phyloP scores from a whole-genome alignment of 2,329 filamentous ascomycete species.

The Exophiala xenobiotica region DNA sequence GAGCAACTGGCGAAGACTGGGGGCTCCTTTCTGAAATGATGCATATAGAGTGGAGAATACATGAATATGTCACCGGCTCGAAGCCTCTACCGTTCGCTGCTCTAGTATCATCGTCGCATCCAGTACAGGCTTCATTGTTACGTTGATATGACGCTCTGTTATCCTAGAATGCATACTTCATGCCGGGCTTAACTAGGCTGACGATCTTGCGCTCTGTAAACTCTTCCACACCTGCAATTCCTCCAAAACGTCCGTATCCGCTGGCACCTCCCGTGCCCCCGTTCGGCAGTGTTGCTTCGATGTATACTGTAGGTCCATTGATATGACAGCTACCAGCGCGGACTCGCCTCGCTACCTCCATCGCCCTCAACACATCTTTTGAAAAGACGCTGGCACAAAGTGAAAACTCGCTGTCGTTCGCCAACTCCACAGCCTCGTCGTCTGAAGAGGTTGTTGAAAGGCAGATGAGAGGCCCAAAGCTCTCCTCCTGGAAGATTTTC shows the following conservation, averaged over 20 bases:
- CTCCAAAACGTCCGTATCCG: constrained; percentile 1
- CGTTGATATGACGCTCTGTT: no score
- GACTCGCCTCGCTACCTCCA: constrained; percentile 2
- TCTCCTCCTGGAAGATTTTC: constrained; percentile 72
- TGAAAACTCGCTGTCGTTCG: constrained; percentile 71
- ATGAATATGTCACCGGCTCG: no score
- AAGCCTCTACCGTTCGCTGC: no score
- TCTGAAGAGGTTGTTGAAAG: constrained; percentile 62
- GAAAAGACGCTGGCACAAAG: constrained; percentile 5
- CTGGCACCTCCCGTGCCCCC: not conserved
- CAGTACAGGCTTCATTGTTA: no score
- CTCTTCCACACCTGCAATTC: constrained; percentile 1
- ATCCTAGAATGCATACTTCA: constrained; percentile 3
- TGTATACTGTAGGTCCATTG: not conserved
- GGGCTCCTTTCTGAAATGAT: no score
- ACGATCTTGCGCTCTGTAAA: constrained; percentile 4
- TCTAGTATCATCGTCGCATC: no score
- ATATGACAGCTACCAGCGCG: constrained; percentile 1
- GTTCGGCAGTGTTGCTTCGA: constrained; percentile 3
- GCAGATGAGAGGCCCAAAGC: constrained; percentile 73
- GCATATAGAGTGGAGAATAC: no score
- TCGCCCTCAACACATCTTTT: not conserved
- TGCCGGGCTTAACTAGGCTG: not conserved
- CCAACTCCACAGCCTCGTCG: constrained; percentile 64
- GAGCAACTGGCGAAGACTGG: no score